phyloP scores from a whole-genome alignment of 257 asterid genomes.

The Eucommia ulmoides region DNA sequence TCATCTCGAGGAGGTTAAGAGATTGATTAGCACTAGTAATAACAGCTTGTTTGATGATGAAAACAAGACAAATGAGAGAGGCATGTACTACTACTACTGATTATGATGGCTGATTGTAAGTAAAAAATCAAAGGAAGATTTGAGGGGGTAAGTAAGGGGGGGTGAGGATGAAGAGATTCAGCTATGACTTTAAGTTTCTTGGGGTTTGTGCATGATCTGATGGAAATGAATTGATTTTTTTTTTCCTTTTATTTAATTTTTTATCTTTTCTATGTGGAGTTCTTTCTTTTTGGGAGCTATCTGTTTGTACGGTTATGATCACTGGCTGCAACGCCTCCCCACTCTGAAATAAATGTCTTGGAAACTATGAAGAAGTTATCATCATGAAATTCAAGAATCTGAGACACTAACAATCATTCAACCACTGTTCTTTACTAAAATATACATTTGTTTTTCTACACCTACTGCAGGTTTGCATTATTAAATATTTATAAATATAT shows the following conservation, averaged over 20 bases:
- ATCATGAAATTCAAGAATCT: too few species aligned
- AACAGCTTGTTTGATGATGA: slow-evolving; percentile 35
- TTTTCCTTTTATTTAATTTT: too few species aligned
- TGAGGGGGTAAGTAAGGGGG: slow-evolving; percentile 29
- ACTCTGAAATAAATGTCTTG: slow-evolving; percentile 11
- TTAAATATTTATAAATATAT: too few species aligned
- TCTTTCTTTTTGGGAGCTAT: not conserved
- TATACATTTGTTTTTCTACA: too few species aligned
- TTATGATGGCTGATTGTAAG: slow-evolving; percentile 22
- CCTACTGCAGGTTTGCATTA: too few species aligned
- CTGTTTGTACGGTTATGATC: not conserved
- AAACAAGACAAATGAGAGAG: slow-evolving; percentile 35
- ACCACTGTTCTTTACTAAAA: too few species aligned
- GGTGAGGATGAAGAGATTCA: slow-evolving; percentile 13
- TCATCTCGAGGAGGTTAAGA: slow-evolving; percentile 51
- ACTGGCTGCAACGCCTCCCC: slow-evolving; percentile 4
- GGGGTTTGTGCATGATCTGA: slow-evolving; percentile 35
- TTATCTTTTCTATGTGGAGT: too few species aligned
- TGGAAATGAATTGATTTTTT: slow-evolving; percentile 20
- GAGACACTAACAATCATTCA: too few species aligned
- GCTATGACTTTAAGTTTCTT: slow-evolving; percentile 18
- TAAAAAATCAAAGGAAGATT: slow-evolving; percentile 28
- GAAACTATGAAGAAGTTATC: too few species aligned
- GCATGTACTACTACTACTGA: slow-evolving; percentile 34
- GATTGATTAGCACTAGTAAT: slow-evolving; percentile 20